Percentiles rank a stretch among this genome's conserved stretches.
These are phyloP conservation scores for Annulohypoxylon stygium DNA, from an alignment of 495 filamentous ascomycete genomes.

Conservation along the genomic window DNA sequence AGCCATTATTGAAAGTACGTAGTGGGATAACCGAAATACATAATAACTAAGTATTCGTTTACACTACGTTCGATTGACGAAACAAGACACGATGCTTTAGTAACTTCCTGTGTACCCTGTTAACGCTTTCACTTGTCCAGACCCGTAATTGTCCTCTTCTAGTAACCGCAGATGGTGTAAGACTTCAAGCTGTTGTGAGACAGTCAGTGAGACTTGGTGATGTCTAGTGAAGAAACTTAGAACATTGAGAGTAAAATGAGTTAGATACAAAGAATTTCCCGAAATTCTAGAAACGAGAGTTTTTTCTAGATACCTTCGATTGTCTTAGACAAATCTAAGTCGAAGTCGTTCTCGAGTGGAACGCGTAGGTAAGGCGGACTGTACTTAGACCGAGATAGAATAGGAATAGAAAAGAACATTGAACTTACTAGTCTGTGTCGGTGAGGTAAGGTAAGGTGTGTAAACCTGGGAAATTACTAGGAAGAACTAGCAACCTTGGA, in stretches of 20 bases:
- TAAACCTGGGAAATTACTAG: background rate
- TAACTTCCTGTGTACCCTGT: slow-evolving; percentile 8
- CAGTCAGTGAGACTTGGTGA: background rate
- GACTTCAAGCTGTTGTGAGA: slow-evolving; percentile 12
- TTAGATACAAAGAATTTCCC: background rate
- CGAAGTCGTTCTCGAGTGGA: background rate
- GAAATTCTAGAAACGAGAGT: background rate
- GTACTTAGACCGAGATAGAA: slow-evolving; percentile 5
- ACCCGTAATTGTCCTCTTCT: slow-evolving; percentile 12
- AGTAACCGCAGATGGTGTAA: slow-evolving; percentile 9
- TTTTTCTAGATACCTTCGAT: slow-evolving; percentile 2
- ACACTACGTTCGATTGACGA: slow-evolving; percentile 39
- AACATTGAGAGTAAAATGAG: slow-evolving; percentile 4
- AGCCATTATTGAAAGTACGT: slow-evolving; percentile 38
- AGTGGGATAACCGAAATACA: background rate
- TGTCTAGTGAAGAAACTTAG: slow-evolving; percentile 2
- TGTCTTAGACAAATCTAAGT: background rate
- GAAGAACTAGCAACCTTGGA: background rate
- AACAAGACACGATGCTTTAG: slow-evolving; percentile 17
- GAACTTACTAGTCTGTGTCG: background rate
- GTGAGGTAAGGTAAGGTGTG: slow-evolving; percentile 1
- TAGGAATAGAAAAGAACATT: background rate
- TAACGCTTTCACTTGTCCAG: background rate
- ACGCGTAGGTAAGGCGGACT: background rate
- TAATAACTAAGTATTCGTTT: slow-evolving; percentile 9